phyloP scores from a whole-genome alignment of 148 eudicot species.

The Silene conica region DNA sequence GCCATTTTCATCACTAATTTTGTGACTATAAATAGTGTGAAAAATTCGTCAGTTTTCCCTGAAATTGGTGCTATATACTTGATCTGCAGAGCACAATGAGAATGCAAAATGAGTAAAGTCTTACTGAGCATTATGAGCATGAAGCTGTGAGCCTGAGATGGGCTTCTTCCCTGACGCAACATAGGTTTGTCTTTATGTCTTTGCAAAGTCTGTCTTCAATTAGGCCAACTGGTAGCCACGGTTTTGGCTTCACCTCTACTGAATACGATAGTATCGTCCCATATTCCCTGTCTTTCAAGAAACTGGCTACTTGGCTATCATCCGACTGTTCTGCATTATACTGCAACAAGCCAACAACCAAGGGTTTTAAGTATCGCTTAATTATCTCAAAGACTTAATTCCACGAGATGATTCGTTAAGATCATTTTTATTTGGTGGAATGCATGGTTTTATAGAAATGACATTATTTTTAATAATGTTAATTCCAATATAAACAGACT shows the following conservation, averaged over 20 bases:
- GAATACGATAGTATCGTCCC: conserved; percentile 45
- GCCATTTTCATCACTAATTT: too few relatives aligned
- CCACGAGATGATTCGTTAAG: too few relatives aligned
- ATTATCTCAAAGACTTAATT: too few relatives aligned
- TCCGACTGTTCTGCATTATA: conserved; percentile 17
- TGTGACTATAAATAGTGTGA: too few relatives aligned
- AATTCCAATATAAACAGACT: too few relatives aligned
- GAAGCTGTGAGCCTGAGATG: conserved; percentile 19
- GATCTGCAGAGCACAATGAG: conserved; percentile 2
- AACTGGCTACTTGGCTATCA: conserved; percentile 8
- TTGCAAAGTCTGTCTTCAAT: conserved; percentile 64
- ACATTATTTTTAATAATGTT: too few relatives aligned
- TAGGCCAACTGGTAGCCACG: conserved; percentile 65
- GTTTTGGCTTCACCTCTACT: conserved; percentile 64
- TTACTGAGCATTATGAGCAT: background rate
- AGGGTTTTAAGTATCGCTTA: conserved; percentile 2
- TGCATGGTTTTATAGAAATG: too few relatives aligned
- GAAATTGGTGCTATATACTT: background rate
- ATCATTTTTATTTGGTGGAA: too few relatives aligned
- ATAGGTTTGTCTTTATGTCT: conserved; percentile 56
- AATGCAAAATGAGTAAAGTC: background rate
- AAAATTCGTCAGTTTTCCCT: background rate
- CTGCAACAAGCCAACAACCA: conserved; percentile 31
- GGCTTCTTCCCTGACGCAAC: conserved; percentile 53
- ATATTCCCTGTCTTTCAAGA: conserved; percentile 23